Base-by-base conservation (phyloP, 2,329 filamentous ascomycete species). In the Incumbomyces lentus region DNA sequence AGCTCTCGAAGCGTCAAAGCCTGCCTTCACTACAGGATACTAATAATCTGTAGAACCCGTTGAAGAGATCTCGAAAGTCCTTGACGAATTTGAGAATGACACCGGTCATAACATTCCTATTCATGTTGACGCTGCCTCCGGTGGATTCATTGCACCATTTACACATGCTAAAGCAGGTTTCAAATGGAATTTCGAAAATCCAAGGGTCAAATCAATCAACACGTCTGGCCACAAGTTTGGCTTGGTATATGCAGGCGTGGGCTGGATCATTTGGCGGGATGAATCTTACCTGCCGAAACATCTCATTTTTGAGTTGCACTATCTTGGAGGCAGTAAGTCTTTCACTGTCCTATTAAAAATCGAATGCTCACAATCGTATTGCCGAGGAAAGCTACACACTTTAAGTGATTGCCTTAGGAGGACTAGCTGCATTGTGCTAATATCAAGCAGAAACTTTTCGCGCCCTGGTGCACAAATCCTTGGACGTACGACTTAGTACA, bases 261-360 rank as follows among this genome's bases (percentile, higher is more conserved):
- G 82, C 14, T 86, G 81, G 82, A 79, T 81, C 44, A 71, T 83
- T 59, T 84, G 78, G 78, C 71, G 81, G 34, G 79, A 83, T 55
- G 73, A 82, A 53, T 68, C 70, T 2, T 79, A 73, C 53, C 71
- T 86, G 5, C 81, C 82, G n/a, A n/a, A n/a, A n/a, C n/a, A n/a
- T n/a, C n/a, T n/a, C n/a, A n/a, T n/a, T n/a, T n/a, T n/a, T n/a
- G n/a, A n/a, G n/a, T n/a, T n/a, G n/a, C n/a, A n/a, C n/a, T n/a
- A n/a, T n/a, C n/a, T n/a, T n/a, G n/a, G n/a, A n/a, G n/a, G n/a
- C n/a, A n/a, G n/a, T n/a, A n/a, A n/a, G n/a, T n/a, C n/a, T n/a
- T n/a, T n/a, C n/a, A n/a, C n/a, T n/a, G n/a, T n/a, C n/a, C n/a
- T n/a, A n/a, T n/a, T n/a, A n/a, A 4, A 75, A 81, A 56, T 26